phyloP scores from a whole-genome alignment of 2,329 filamentous ascomycete genomes.

The Rugonectria rugulosa region DNA sequence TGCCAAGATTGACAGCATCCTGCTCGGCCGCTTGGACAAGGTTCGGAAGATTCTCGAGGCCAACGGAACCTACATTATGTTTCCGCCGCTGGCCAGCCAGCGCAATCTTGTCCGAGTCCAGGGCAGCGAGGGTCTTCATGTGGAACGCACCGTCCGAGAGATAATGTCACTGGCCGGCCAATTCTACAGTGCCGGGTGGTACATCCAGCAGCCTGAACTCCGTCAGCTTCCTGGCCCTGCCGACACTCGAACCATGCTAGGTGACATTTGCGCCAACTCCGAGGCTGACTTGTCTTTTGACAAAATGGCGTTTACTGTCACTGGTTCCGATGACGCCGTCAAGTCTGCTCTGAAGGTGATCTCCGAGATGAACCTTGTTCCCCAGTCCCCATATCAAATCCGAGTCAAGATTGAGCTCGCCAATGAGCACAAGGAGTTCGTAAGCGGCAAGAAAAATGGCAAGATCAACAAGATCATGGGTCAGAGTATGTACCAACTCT shows the following conservation, averaged over 20 bases:
- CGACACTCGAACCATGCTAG: slow-evolving; percentile 89
- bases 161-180: slow-evolving; percentile 96
- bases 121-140: slow-evolving; percentile 89
- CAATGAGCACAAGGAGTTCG: slow-evolving; percentile 99
- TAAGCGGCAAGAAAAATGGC: slow-evolving; percentile 99
- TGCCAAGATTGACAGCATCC: slow-evolving; percentile 92
- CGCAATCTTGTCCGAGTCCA: slow-evolving; percentile 88
- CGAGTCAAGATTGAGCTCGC: slow-evolving; percentile 98
- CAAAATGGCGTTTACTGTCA: slow-evolving; percentile 91
- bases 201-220: slow-evolving; percentile 81
- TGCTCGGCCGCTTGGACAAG: slow-evolving; percentile 91
- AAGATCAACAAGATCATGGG: slow-evolving; percentile 99
- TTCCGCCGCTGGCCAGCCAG: slow-evolving; percentile 86
- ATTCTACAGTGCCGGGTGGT: slow-evolving; percentile 98
- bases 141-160: slow-evolving; percentile 93
- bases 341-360: slow-evolving; percentile 96
- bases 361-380: slow-evolving; percentile 88
- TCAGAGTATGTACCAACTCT: slow-evolving; percentile 66
- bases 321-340: slow-evolving; percentile 94
- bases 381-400: slow-evolving; percentile 88
- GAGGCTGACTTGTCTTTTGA: slow-evolving; percentile 95
- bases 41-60: slow-evolving; percentile 97
- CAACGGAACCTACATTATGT: slow-evolving; percentile 93
- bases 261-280: slow-evolving; percentile 95
- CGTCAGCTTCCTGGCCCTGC: slow-evolving; percentile 66